Base-by-base conservation (phyloP, 2,329 filamentous ascomycete genomes). In the Colletotrichum scovillei region DNA sequence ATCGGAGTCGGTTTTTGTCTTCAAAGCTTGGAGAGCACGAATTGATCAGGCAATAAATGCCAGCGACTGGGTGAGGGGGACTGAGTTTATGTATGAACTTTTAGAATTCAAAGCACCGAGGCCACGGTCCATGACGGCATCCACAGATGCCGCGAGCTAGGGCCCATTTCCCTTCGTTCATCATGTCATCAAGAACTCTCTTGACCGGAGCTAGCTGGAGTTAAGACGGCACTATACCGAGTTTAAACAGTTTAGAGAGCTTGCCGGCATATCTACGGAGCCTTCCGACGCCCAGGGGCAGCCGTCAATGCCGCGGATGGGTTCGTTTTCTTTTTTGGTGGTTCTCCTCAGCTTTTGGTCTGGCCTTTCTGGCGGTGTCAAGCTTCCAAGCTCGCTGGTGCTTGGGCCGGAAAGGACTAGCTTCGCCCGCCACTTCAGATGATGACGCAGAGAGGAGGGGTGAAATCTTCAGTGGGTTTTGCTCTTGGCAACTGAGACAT, bases 111-210 rank as follows among this genome's bases (percentile, higher is more conserved):
- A 57, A 30, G 26, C 53, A 5, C 53, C 26, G 16, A 35, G n/a
- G 28, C 56, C 28, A 7, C 14, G n/a, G 19, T 66, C 67, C 46
- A 73, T 73, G 70, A 73, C 70, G 70, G 70, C 60, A 73, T 73
- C 67, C 63, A 56, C n/a, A 49, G 35, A 38, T 24, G 6, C 65
- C 49, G 59, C 14, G 42, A 55, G 32, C 66, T 14, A 30, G 58
- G 8, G 16, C 19, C 59, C 66, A 30, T n/a, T 60, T 35, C 58
- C 58, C 28, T 32, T 19, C 7, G 53, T 16, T 60, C 59, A 58
- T 28, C 63, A 28, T 69, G 53, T 69, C 66, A 73, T 69, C 70
- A 55, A 69, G 59, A 46, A 58, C 12, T 19, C 46, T n/a, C 35
- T 12, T 12, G n/a, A 16, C 59, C 70, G 70, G 70, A 73, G 66